Evolutionary conservation across 345 rosid genomes (phyloP).

Genomic region (Carallia pectinifolia): DNA sequence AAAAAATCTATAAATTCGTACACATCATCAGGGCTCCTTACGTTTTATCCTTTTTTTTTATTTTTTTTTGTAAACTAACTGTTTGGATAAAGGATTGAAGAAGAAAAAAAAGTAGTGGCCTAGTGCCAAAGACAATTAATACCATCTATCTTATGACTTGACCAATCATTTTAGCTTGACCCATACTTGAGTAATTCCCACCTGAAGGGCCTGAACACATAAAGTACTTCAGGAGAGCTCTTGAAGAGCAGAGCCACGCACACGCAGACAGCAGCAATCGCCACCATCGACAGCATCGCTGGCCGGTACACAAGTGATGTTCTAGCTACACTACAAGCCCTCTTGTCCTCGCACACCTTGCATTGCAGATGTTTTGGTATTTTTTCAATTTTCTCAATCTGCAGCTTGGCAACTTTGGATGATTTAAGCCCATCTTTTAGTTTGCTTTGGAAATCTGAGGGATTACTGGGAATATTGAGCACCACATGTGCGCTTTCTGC

Average conservation of each 20-base stretch:
- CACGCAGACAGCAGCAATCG: conserved; percentile 91
- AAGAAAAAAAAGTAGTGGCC: neutral
- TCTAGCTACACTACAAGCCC: conserved; percentile 43
- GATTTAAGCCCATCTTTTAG: conserved; percentile 34
- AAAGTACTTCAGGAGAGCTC: conserved; percentile 89
- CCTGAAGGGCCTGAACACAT: conserved; percentile 91
- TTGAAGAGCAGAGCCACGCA: conserved; percentile 95
- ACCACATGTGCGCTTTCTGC: conserved; percentile 50
- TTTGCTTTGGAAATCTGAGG: conserved; percentile 37
- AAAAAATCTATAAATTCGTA: conserved; percentile 9
- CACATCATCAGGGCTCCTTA: neutral
- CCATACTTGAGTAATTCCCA: conserved; percentile 91
- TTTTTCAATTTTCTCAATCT: neutral
- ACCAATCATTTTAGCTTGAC: conserved; percentile 45
- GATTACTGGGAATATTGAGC: conserved; percentile 48
- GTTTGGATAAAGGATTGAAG: too few relatives aligned
- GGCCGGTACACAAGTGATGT: conserved; percentile 79
- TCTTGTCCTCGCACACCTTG: conserved; percentile 66
- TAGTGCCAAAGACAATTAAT: neutral
- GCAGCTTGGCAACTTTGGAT: conserved; percentile 50
- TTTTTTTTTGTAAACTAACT: too few relatives aligned
- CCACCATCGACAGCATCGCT: conserved; percentile 94
- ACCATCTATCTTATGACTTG: too few relatives aligned
- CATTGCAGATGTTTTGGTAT: conserved; percentile 41
- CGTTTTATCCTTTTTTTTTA: neutral